Percentiles rank a stretch among this genome's conserved stretches.
These are phyloP conservation scores for Abrus precatorius DNA, from an alignment of 306 rosid species.

Conservation along the genomic window DNA sequence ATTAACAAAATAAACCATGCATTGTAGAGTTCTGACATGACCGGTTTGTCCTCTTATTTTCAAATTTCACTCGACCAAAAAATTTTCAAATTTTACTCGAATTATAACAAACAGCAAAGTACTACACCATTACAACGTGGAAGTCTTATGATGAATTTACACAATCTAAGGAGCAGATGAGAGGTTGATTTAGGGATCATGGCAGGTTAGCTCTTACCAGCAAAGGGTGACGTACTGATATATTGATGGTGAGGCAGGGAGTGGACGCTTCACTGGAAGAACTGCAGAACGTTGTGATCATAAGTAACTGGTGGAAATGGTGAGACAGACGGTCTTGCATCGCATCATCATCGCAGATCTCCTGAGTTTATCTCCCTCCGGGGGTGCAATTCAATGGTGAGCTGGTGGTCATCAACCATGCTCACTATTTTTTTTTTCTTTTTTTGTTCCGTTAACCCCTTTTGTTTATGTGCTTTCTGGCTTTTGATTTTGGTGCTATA, in stretches of 20 bases:
- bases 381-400: not conserved
- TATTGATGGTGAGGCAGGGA: not conserved
- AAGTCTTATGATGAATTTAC: not conserved
- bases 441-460: not conserved
- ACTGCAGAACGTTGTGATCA: not conserved
- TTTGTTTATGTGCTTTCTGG: not conserved
- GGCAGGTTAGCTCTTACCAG: not conserved
- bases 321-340: not conserved
- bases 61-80: not conserved
- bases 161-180: not conserved
- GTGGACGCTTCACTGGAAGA: too few relatives aligned
- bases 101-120: not conserved
- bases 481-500: conserved; percentile 10
- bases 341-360: not conserved
- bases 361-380: not conserved
- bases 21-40: not conserved
- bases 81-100: not conserved
- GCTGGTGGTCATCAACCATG: not conserved
- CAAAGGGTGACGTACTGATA: not conserved
- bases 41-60: not conserved
- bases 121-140: not conserved
- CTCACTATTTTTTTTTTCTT: not conserved
- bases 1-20: not conserved
- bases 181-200: not conserved
- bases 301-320: not conserved